A percentile compares a stretch with the other conserved stretches of the same genome.
Conservation (phyloP, 805 yeast genomes). For the Diddensiella transvaalensis region DNA sequence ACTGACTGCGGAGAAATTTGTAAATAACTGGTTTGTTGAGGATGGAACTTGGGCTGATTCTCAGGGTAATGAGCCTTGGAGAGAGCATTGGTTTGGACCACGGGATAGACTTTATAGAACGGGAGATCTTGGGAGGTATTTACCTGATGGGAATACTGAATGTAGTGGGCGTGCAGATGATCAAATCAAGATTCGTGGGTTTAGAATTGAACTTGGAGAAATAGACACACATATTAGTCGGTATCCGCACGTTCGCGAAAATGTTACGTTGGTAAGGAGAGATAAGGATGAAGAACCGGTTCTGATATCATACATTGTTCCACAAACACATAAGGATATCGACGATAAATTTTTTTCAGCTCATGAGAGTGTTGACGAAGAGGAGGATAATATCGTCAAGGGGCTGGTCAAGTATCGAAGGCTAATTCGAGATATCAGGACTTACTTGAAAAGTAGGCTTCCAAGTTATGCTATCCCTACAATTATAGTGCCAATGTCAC, state of each 20-base stretch:
- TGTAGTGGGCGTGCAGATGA: constrained; percentile 99
- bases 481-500: constrained; percentile 78
- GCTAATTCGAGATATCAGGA: constrained; percentile 74
- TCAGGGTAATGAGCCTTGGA: constrained; percentile 50
- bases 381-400: constrained; percentile 58
- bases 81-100: constrained; percentile 84
- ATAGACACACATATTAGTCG: constrained; percentile 96
- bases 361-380: constrained; percentile 38
- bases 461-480: constrained; percentile 95
- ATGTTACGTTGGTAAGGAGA: constrained; percentile 84
- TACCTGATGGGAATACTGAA: constrained; percentile 97
- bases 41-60: constrained; percentile 55
- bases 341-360: constrained; percentile 43
- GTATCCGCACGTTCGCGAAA: constrained; percentile 88
- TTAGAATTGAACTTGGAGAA: constrained; percentile 97
- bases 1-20: constrained; percentile 79
- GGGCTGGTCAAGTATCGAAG: constrained; percentile 76
- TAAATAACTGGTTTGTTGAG: constrained; percentile 85
- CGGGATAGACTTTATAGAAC: constrained; percentile 95
- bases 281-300: constrained; percentile 92
- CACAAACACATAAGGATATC: constrained; percentile 40
- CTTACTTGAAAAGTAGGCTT: constrained; percentile 79
- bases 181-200: constrained; percentile 97
- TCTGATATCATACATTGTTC: constrained; percentile 87
- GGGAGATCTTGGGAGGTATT: constrained; percentile 94